Evolutionary conservation across 1,284 basidiomycete species (phyloP), one percentile per base, ranked within the genome.

Genomic region (Leccinum huronense): DNA sequence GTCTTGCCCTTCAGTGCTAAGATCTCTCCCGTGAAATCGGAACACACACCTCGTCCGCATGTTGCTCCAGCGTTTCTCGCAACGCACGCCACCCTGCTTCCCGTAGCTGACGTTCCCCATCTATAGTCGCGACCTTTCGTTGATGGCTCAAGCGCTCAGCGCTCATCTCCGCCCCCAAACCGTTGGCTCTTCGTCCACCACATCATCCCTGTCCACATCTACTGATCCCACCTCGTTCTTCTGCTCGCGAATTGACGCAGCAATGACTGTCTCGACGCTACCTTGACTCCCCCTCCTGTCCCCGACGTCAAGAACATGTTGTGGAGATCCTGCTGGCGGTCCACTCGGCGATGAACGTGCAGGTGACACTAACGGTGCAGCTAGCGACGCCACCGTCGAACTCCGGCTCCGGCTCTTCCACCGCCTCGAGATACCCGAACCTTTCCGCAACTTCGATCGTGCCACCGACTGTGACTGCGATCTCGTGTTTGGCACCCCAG

Each of bases 221-320:
- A 60, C 66, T 27, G 62, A 33, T 30, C 13, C 64, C 31, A 55
- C 63, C 4, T 64, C 67, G 11, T 63, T 68, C n/a, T 76, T 76
- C 34, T 70, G 71, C 5, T 81, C 80, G 11, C 72, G 76, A 38
- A 79, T 65, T 7, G 73, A 77, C 10, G 60, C 65, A 3, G 83
- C 87, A 19, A 83, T 85, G 4, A 91, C 86, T 0, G 90, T 93
- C 11, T 84, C 82, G 40, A 90, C 81, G 67, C 90, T 92, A 69
- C 85, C 89, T 30, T 77, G 77, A 3, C 89, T 91, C 30, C 81
- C 80, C 53, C 81, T 82, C 61, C 81, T 82, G 10, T 10, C 60
- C 0, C 63, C 11, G 63, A 3, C 16, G 1, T 14, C 53, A 31
- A 51, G 16, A 3, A 5, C 3, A 16, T 45, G 54, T 5, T 51